Base-by-base conservation (phyloP, 2,329 filamentous ascomycete species). In the Colletotrichum lini region DNA sequence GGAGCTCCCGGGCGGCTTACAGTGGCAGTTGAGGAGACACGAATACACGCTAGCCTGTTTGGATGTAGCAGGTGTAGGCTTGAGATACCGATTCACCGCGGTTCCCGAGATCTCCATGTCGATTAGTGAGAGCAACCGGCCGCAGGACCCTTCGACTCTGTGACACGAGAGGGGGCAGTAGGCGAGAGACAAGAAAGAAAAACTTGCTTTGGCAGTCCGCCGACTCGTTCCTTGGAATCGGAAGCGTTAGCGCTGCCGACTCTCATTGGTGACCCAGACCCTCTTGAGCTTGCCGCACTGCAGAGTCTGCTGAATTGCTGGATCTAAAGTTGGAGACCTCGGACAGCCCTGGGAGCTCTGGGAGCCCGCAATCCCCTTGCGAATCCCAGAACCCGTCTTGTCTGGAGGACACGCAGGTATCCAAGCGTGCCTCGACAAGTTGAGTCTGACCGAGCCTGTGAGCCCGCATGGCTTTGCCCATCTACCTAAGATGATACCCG, bases 111-210 rank as follows among this genome's bases (percentile, higher is more conserved):
- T 71, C 69, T 64, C 40, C 13, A 71, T 9, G 58, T 47, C 23
- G 18, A 38, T 40, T 71, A 16, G 58, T 63, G 65, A 63, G 59
- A 47, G 21, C 40, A 35, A 30, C 47, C 59, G 42, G 58, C 58
- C 53, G 52, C 53, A 72, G 58, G 59, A 64, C 58, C 69, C 68
- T 71, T 70, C 44, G 42, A 45, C 50, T 63, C 68, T 67, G 65
- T 54, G 64, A 59, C 35, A 45, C 52, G 15, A 52, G 53, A 18
- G 18, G 21, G 9, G 23, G 9, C 18, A 42, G 35, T n/a, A 58
- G 13, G 54, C 54, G 23, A 60, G 23, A 63, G 5, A 21, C 40
- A 15, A 21, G 13, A 21, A 30, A 42, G 52, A 15, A 59, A 50
- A 53, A 56, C 40, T 56, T 66, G 62, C 49, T 67, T 60, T 47